Conservation (phyloP, 129 eudicot species). For the Flaveria sonorensis region DNA sequence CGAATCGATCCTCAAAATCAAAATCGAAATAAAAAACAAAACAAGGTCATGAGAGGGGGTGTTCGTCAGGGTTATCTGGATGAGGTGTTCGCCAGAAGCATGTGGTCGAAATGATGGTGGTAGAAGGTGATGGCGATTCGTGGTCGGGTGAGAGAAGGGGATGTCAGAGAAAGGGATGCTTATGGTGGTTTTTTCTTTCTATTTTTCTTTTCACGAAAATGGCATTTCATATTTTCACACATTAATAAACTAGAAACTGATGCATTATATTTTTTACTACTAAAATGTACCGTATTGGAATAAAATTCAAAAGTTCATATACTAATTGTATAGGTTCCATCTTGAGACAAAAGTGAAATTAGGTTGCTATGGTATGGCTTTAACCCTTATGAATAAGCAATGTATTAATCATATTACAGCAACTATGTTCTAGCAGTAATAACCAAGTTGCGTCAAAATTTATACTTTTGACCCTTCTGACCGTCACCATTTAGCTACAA, state of each 20-base stretch:
- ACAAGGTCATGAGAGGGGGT: no score
- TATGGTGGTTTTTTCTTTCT: no score
- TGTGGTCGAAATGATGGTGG: no score
- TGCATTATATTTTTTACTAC: neutral
- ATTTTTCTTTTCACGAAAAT: neutral
- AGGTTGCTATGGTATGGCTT: neutral
- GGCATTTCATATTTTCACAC: neutral
- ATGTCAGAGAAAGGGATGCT: no score
- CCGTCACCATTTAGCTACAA: neutral
- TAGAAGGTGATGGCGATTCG: no score
- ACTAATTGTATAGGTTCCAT: neutral
- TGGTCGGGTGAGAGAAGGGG: no score
- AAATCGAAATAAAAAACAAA: no score
- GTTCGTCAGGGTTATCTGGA: no score
- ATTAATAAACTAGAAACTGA: neutral
- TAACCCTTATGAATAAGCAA: neutral
- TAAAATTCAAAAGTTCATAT: neutral
- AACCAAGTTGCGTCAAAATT: neutral
- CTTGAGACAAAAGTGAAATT: neutral
- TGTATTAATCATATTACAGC: neutral
- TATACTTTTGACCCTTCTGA: neutral
- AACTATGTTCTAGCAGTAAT: neutral
- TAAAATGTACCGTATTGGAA: neutral
- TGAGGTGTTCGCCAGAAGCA: no score
- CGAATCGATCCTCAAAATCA: no score